Conservation (phyloP, 2,329 filamentous ascomycete species). For the Fusarium sambucinum region DNA sequence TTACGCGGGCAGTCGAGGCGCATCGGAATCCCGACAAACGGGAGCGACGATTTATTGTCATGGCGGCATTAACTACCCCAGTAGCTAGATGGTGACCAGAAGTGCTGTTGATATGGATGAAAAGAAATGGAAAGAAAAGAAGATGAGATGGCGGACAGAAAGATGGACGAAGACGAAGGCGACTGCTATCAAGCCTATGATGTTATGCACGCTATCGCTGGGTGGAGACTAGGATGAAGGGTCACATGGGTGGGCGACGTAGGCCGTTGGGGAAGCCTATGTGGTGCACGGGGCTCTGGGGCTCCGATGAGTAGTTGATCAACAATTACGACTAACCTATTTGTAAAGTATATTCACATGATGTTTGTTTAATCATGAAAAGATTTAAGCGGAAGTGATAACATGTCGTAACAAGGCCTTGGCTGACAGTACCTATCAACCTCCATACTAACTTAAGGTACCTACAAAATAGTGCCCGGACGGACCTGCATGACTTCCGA, state of each 20-base stretch:
- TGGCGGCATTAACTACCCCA: slow-evolving; percentile 35
- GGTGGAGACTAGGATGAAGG: slow-evolving; percentile 30
- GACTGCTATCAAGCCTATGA: slow-evolving; percentile 45
- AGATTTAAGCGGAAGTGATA: background rate
- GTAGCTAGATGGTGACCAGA: background rate
- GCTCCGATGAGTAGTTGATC: slow-evolving; percentile 13
- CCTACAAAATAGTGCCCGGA: background rate
- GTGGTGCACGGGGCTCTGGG: slow-evolving; percentile 22
- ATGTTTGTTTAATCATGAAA: background rate
- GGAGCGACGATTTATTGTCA: slow-evolving; percentile 36
- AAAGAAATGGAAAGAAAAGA: slow-evolving; percentile 7
- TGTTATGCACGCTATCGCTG: slow-evolving; percentile 48
- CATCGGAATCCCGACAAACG: slow-evolving; percentile 51
- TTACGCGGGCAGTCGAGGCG: slow-evolving; percentile 72
- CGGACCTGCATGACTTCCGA: background rate
- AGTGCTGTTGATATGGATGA: slow-evolving; percentile 19
- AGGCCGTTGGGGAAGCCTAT: slow-evolving; percentile 30
- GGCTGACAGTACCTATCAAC: background rate
- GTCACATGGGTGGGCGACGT: slow-evolving; percentile 36
- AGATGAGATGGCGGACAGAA: slow-evolving; percentile 17
- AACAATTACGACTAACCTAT: background rate
- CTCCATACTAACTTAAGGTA: too few species aligned
- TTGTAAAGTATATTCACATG: slow-evolving; percentile 13
- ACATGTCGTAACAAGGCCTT: background rate
- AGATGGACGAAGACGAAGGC: slow-evolving; percentile 23